Percentiles rank a stretch among this genome's conserved stretches.
Conservation (phyloP, 2,329 filamentous ascomycete genomes). For the Nigrograna mackinnonii region DNA sequence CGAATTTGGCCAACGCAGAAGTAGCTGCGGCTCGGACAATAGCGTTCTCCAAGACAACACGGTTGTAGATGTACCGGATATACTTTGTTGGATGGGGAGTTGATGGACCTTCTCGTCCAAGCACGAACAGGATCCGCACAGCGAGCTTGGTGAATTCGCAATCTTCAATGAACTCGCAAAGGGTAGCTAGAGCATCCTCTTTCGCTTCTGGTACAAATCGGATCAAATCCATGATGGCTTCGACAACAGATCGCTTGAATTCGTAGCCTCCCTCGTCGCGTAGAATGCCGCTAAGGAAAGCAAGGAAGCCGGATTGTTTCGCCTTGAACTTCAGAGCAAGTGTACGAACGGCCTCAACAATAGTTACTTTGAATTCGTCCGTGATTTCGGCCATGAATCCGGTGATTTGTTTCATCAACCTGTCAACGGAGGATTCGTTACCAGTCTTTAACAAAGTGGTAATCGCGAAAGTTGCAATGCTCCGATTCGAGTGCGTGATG, state of each 20-base stretch:
- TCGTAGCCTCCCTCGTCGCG: slow-evolving; percentile 97
- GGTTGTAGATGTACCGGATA: slow-evolving; percentile 98
- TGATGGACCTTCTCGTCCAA: slow-evolving; percentile 93
- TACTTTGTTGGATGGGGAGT: slow-evolving; percentile 97
- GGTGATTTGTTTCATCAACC: slow-evolving; percentile 97
- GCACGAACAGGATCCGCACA: slow-evolving; percentile 89
- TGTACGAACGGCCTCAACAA: slow-evolving; percentile 96
- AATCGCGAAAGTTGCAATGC: slow-evolving; percentile 97
- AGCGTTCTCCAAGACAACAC: slow-evolving; percentile 95
- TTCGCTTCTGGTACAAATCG: slow-evolving; percentile 93
- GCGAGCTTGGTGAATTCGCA: slow-evolving; percentile 99
- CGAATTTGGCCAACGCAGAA: slow-evolving; percentile 94
- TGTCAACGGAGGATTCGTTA: slow-evolving; percentile 95
- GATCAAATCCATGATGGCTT: slow-evolving; percentile 99
- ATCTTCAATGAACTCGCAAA: slow-evolving; percentile 99
- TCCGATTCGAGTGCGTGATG: slow-evolving; percentile 95
- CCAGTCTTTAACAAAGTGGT: slow-evolving; percentile 98
- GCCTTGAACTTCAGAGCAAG: slow-evolving; percentile 96
- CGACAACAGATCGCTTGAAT: slow-evolving; percentile 95
- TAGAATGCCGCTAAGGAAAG: slow-evolving; percentile 95
- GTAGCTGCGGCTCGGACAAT: slow-evolving; percentile 94
- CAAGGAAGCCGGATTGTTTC: slow-evolving; percentile 97
- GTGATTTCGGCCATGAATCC: slow-evolving; percentile 99
- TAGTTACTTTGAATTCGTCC: slow-evolving; percentile 99
- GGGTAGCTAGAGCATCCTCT: slow-evolving; percentile 83